phyloP scores from a whole-genome alignment of 495 filamentous ascomycete species.

The Tetracladium setigerum region DNA sequence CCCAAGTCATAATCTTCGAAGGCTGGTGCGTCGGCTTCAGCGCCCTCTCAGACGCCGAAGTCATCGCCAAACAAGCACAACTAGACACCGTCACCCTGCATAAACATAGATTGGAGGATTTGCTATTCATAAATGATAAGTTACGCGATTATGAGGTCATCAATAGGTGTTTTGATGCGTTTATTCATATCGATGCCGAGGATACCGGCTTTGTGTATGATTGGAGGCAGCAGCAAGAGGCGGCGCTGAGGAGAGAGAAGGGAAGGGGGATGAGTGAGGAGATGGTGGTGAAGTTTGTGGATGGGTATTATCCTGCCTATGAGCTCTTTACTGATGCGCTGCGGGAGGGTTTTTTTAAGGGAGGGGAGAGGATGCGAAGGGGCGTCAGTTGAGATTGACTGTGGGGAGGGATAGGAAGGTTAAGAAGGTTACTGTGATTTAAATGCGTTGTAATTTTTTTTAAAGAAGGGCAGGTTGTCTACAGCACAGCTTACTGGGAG shows the following conservation, averaged over 20 bases:
- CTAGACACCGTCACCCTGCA: constrained; percentile 37
- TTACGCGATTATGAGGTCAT: constrained; percentile 64
- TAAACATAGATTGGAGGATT: constrained; percentile 46
- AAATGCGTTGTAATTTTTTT: too few species aligned
- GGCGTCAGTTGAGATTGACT: constrained; percentile 61
- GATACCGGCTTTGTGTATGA: constrained; percentile 72
- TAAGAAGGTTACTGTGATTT: constrained; percentile 33
- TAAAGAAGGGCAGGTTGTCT: too few species aligned
- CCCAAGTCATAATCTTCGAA: constrained; percentile 74
- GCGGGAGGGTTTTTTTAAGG: constrained; percentile 53
- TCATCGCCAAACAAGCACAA: constrained; percentile 36
- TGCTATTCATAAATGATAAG: constrained; percentile 64
- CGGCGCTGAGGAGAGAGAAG: constrained; percentile 51
- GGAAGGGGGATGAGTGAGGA: constrained; percentile 68
- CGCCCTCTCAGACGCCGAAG: constrained; percentile 28
- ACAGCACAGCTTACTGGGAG: too few species aligned
- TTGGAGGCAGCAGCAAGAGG: constrained; percentile 83
- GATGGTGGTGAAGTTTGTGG: constrained; percentile 44
- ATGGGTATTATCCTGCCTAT: constrained; percentile 53
- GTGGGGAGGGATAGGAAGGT: constrained; percentile 62
- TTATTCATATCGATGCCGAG: constrained; percentile 85
- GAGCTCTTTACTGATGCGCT: constrained; percentile 68
- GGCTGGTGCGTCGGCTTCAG: constrained; percentile 92
- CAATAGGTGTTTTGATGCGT: constrained; percentile 67
- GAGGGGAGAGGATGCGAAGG: constrained; percentile 24